Evolutionary conservation across 306 rosid species (phyloP).

Genomic region (Pterocarpus macrocarpus): DNA sequence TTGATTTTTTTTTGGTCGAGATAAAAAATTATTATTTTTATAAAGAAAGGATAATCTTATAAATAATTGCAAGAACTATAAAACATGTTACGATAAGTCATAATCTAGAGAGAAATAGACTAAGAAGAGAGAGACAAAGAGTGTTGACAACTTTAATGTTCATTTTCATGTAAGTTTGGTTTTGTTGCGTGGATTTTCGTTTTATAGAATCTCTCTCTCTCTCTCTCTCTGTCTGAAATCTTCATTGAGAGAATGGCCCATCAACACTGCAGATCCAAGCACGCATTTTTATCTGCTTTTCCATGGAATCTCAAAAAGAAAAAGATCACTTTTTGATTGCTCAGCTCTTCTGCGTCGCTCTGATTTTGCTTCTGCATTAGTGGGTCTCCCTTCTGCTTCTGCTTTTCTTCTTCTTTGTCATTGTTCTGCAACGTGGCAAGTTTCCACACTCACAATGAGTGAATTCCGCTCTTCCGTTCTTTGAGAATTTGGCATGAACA

Average conservation of each 20-base stretch:
- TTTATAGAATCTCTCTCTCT: background rate
- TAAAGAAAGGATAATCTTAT: background rate
- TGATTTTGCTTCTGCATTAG: conserved; percentile 35
- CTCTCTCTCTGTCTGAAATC: conserved; percentile 54
- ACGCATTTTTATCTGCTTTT: conserved; percentile 60
- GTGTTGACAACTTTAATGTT: too few species aligned
- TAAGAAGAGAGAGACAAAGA: background rate
- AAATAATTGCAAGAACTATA: too few species aligned
- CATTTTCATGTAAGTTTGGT: too few species aligned
- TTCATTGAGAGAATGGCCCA: conserved; percentile 73
- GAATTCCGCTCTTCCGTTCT: background rate
- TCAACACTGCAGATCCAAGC: conserved; percentile 72
- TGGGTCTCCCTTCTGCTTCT: conserved; percentile 16
- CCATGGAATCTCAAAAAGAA: background rate
- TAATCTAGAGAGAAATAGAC: conserved; percentile 36
- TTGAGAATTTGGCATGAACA: too few species aligned
- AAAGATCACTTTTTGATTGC: conserved; percentile 55
- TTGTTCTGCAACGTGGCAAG: conserved; percentile 27
- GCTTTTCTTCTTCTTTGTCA: background rate
- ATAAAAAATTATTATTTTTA: too few species aligned
- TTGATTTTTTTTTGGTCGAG: too few species aligned
- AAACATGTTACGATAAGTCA: too few species aligned
- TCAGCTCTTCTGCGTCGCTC: conserved; percentile 38
- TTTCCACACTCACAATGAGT: conserved; percentile 38
- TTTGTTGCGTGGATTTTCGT: too few species aligned